Evolutionary conservation across 2,329 filamentous ascomycete genomes (phyloP), one percentile per base, ranked within the genome.

Genomic region (Paecilomyces niveus): DNA sequence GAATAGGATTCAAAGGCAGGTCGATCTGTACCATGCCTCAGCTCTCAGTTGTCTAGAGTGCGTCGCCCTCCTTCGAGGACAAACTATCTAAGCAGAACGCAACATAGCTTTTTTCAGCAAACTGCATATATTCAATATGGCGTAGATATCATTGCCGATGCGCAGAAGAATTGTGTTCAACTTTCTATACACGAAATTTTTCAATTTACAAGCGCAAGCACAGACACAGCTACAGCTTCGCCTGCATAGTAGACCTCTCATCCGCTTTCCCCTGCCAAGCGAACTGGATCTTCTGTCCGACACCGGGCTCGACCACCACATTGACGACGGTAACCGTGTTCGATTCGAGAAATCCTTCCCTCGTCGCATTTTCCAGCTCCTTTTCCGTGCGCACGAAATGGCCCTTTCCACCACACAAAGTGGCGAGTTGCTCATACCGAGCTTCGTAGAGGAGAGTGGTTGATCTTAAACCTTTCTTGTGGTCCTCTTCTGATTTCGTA

Each of bases 401-500:
- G 2, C 82, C 83, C 55, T 76, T 75, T 1, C 82, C 82, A 7
- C 83, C 82, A 58, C 80, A 80, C 72, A 80, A 81, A 57, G 81
- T 76, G 1, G 81, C 81, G 49, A 85, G 68, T 64, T 80, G 80
- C 65, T 85, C 78, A 65, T 85, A 85, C 15, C 76, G 70, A 0
- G 81, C 81, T 67, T 84, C 79, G 63, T 79, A 84, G 1, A 80
- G 75, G 33, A 85, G 65, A 69, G 78, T 79, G 9, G 80, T 78
- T 59, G 77, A 77, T 57, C 81, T 69, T 56, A 83, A 67, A 13
- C 78, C 72, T 49, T 68, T 74, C 6, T 66, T 67, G 2, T 62
- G 56, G 9, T 62, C 64, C 3, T 52, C 26, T 15, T 52, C 26
- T 9, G 63, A 54, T 60, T 64, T 60, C 9, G 69, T 62, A 56